Evolutionary conservation across 108 stramenopile species (phyloP).

Genomic region (Cyclotella choctawhatcheeana): DNA sequence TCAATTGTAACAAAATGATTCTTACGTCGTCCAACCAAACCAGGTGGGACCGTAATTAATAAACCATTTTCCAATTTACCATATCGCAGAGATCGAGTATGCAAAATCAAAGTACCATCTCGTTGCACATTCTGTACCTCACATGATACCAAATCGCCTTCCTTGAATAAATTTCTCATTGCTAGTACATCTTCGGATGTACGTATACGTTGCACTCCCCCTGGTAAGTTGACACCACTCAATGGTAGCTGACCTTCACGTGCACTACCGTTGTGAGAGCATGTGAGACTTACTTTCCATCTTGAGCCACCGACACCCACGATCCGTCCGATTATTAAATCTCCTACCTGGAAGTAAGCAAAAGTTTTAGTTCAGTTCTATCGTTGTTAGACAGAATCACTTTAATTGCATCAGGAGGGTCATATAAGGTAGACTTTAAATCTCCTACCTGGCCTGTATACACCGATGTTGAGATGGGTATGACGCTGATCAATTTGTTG

Average conservation of each 20-base stretch:
- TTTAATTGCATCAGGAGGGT: no score
- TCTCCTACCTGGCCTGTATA: constrained; percentile 94
- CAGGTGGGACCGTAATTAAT: constrained; percentile 78
- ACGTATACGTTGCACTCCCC: constrained; percentile 93
- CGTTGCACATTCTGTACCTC: constrained; percentile 87
- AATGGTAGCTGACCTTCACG: constrained; percentile 85
- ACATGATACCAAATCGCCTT: constrained; percentile 93
- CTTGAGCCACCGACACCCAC: constrained; percentile 80
- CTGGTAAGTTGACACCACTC: constrained; percentile 91
- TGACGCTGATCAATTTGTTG: constrained; percentile 96
- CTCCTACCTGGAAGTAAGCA: constrained; percentile 96
- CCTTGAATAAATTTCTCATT: constrained; percentile 89
- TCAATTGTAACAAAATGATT: constrained; percentile 71
- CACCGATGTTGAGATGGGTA: constrained; percentile 63
- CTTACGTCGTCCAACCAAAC: constrained; percentile 77
- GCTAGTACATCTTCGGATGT: constrained; percentile 95
- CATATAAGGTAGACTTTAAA: no score
- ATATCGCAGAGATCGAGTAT: constrained; percentile 91
- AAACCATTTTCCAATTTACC: constrained; percentile 95
- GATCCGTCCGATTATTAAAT: constrained; percentile 96
- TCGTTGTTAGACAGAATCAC: no score
- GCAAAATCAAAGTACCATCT: constrained; percentile 89
- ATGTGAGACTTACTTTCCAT: constrained; percentile 85
- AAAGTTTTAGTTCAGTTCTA: no score
- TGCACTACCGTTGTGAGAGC: constrained; percentile 44